Evolutionary conservation across 805 yeast genomes (phyloP).

Genomic region (Yamadazyma paraphyllophila): DNA sequence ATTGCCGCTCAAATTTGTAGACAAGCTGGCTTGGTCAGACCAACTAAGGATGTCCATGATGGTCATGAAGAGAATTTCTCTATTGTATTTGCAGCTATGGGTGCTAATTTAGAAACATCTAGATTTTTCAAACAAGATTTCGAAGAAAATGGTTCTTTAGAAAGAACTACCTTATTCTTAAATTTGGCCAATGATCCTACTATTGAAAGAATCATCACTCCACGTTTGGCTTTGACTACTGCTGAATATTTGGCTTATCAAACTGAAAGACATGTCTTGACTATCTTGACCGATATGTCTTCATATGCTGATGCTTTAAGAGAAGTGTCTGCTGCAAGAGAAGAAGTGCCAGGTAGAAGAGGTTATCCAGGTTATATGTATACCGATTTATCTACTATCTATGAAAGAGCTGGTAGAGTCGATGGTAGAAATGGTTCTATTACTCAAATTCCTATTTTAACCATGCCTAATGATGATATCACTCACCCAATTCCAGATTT

Average conservation of each 20-base stretch:
- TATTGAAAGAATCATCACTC: constrained; percentile 98
- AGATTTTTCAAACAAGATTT: constrained; percentile 98
- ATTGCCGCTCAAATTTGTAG: constrained; percentile 99
- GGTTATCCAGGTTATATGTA: constrained; percentile 99
- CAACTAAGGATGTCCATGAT: constrained; percentile 98
- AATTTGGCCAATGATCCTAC: constrained; percentile 99
- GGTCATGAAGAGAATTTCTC: constrained; percentile 99
- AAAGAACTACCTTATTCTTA: constrained; percentile 93
- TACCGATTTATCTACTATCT: constrained; percentile 97
- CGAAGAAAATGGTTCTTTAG: constrained; percentile 98
- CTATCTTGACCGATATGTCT: constrained; percentile 98
- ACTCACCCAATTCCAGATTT: constrained; percentile 99
- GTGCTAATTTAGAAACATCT: constrained; percentile 97
- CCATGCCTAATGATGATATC: constrained; percentile 99
- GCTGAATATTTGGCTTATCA: constrained; percentile 98
- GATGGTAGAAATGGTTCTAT: constrained; percentile 99
- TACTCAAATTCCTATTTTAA: constrained; percentile 96
- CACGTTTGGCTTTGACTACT: constrained; percentile 97
- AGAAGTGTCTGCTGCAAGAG: constrained; percentile 99
- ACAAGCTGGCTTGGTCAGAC: constrained; percentile 98
- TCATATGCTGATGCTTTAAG: constrained; percentile 99
- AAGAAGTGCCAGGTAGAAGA: constrained; percentile 99
- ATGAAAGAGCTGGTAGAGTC: constrained; percentile 99
- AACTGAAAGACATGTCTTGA: constrained; percentile 98
- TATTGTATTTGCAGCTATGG: constrained; percentile 99